phyloP scores from a whole-genome alignment of 805 yeast genomes.

The Sungouiozyma ichnusensis region DNA sequence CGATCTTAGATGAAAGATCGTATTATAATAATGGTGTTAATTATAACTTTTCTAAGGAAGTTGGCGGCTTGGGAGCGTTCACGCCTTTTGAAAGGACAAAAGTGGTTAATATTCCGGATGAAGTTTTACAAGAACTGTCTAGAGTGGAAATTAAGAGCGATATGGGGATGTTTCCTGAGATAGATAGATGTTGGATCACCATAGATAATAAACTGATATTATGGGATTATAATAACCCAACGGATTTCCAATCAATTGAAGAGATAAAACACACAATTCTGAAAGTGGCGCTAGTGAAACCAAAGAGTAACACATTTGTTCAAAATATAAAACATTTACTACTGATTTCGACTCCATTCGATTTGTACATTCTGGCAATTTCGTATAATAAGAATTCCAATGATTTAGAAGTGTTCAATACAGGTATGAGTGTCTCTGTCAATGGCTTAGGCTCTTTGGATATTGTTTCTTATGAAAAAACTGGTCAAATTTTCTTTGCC shows the following conservation, averaged over 20 bases:
- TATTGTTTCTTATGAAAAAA: constrained; percentile 45
- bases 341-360: constrained; percentile 69
- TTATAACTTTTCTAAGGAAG: constrained; percentile 52
- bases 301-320: constrained; percentile 72
- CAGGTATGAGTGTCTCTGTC: constrained; percentile 69
- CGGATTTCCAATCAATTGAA: constrained; percentile 71
- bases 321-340: constrained; percentile 64
- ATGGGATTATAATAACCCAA: constrained; percentile 64
- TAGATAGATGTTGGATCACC: constrained; percentile 77
- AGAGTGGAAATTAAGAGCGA: constrained; percentile 55
- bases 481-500: constrained; percentile 75
- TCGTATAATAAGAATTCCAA: constrained; percentile 37
- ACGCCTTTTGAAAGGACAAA: constrained; percentile 70
- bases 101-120: constrained; percentile 69
- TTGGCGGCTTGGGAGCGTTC: constrained; percentile 38
- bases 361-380: constrained; percentile 67
- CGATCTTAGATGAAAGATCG: constrained; percentile 40
- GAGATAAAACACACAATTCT: constrained; percentile 70
- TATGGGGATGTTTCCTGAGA: constrained; percentile 75
- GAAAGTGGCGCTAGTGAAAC: constrained; percentile 67
- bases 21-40: constrained; percentile 48
- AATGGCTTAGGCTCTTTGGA: constrained; percentile 67
- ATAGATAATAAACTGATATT: constrained; percentile 71
- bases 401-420: constrained; percentile 61
- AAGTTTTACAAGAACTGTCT: constrained; percentile 61